Evolutionary conservation across 257 asterid genomes (phyloP).

Genomic region (Penstemon eatonii): DNA sequence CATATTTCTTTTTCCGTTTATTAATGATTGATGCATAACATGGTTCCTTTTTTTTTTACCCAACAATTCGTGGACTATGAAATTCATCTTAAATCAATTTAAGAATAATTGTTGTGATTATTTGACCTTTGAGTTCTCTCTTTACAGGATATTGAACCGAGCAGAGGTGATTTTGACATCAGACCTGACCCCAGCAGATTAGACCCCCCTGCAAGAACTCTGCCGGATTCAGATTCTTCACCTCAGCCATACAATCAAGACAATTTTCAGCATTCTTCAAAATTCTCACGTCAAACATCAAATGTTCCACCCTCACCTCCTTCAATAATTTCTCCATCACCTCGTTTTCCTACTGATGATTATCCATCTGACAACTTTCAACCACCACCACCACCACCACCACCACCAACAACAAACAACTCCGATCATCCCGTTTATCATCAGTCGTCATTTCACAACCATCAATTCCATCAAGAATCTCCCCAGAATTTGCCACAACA

Average conservation of each 20-base stretch:
- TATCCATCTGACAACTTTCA: slow-evolving; percentile 36
- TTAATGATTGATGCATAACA: not conserved
- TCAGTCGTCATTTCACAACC: slow-evolving; percentile 55
- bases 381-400: slow-evolving; percentile 40
- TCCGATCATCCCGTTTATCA: slow-evolving; percentile 47
- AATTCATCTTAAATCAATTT: not conserved
- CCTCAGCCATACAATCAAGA: slow-evolving; percentile 38
- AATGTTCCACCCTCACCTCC: slow-evolving; percentile 35
- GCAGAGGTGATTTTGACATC: slow-evolving; percentile 35
- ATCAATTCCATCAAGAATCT: slow-evolving; percentile 39
- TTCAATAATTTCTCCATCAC: slow-evolving; percentile 36
- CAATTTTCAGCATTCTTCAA: slow-evolving; percentile 41
- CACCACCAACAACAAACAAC: slow-evolving; percentile 46
- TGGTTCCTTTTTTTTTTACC: slow-evolving; percentile 3
- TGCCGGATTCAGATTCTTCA: slow-evolving; percentile 39
- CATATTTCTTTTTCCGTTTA: not conserved
- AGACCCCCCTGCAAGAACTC: slow-evolving; percentile 28
- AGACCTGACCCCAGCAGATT: slow-evolving; percentile 26
- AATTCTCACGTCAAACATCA: slow-evolving; percentile 44
- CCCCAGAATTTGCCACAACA: slow-evolving; percentile 48
- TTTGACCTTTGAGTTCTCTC: slow-evolving; percentile 12
- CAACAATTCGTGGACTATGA: slow-evolving; percentile 17
- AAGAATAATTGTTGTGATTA: slow-evolving; percentile 10
- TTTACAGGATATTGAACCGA: slow-evolving; percentile 57
- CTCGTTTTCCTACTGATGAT: slow-evolving; percentile 32